Conservation (phyloP, 2,329 filamentous ascomycete genomes). For the Periconia digitata region DNA sequence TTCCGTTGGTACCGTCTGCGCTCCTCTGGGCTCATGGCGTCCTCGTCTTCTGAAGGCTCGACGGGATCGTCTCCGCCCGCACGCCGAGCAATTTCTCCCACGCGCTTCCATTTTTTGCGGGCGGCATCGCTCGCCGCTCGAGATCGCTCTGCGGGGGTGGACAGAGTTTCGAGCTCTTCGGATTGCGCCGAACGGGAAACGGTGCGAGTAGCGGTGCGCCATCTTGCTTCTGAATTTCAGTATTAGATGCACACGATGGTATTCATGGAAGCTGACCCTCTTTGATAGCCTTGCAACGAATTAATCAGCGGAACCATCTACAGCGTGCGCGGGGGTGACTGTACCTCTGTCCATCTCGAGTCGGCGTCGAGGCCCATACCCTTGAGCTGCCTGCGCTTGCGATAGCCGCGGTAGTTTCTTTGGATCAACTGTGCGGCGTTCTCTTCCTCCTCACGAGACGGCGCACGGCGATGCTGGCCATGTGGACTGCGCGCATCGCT, state of each 20-base stretch:
- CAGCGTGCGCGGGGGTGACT: not conserved
- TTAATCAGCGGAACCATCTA: slow-evolving; percentile 3
- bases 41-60: slow-evolving; percentile 51
- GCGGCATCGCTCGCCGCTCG: slow-evolving; percentile 49
- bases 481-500: too few species aligned
- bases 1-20: slow-evolving; percentile 33
- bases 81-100: slow-evolving; percentile 67
- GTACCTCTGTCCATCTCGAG: slow-evolving; percentile 70
- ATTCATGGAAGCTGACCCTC: slow-evolving; percentile 42
- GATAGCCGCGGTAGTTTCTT: slow-evolving; percentile 77
- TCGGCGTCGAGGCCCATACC: slow-evolving; percentile 70
- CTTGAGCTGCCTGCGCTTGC: slow-evolving; percentile 68
- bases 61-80: slow-evolving; percentile 69
- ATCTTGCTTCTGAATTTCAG: slow-evolving; percentile 51
- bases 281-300: slow-evolving; percentile 51
- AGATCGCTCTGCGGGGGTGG: slow-evolving; percentile 26
- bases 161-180: slow-evolving; percentile 14
- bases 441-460: too few species aligned
- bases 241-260: slow-evolving; percentile 7
- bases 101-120: slow-evolving; percentile 74
- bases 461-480: too few species aligned
- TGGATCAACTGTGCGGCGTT: slow-evolving; percentile 42
- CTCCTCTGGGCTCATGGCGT: slow-evolving; percentile 37
- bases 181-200: slow-evolving; percentile 42
- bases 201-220: slow-evolving; percentile 54